Evolutionary conservation across 225 moss, liverwort and hornwort species (phyloP), one percentile per base, ranked within the genome.

Genomic region (Antitrichia curtipendula): DNA sequence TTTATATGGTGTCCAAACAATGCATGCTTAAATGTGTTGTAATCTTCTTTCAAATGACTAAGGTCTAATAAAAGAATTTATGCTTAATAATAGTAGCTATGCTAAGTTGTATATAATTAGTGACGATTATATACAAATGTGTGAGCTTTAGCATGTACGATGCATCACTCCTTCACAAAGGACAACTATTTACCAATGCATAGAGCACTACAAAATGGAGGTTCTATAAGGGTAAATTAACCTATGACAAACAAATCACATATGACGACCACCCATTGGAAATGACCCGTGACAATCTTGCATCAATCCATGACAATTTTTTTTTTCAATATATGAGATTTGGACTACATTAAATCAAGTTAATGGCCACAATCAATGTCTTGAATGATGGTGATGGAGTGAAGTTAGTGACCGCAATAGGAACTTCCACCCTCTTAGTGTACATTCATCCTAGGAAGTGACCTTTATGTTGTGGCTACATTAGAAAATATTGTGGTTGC

Each of bases 201-300:
- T 4, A 43, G 28, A 43, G 10, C 31, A 31, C 1, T 74, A 2
- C 19, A 16, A 29, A 73, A 31, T 47, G 12, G 18, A 31, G 16
- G 29, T 16, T 29, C 28, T 17, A 18, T 28, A 11, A 28, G 66
- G 66, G 3, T 66, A n/a, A n/a, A n/a, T 6, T 36, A 36, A 11
- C 17, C 32, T 63, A 63, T 9, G 9, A 17, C 3, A 32, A 16
- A 4, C 32, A 63, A 63, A 63, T 32, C 32, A 63, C 32, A 9
- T 1, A 32, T 63, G 62, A 9, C 0, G 0, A 63, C 14, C 3
- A 50, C 9, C 17, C 5, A 2, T 32, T 17, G 2, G 3, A 0
- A 32, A 32, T 32, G 9, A 17, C 1, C 9, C 3, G 32, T 62
- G 16, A 8, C 2, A 62, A 0, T 32, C 5, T 16, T 17, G 17